A percentile compares a stretch with the other conserved stretches of the same genome.
phyloP scores from a whole-genome alignment of 2,329 filamentous ascomycete species.

The Sclerotinia minor region DNA sequence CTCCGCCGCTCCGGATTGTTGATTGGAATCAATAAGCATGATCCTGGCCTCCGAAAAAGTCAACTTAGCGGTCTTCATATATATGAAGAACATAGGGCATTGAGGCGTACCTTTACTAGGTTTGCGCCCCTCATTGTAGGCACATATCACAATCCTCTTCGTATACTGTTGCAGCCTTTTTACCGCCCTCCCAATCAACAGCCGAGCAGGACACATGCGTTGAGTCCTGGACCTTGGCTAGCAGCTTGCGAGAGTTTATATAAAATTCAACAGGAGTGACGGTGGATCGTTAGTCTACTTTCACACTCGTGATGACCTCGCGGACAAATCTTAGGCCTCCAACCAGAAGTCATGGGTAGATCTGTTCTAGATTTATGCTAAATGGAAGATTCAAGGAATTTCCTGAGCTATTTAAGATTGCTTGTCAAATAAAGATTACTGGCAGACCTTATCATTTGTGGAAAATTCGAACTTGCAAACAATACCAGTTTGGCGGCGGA shows the following conservation, averaged over 20 bases:
- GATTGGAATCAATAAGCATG: neutral
- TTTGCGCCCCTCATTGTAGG: neutral
- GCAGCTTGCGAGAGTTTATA: neutral
- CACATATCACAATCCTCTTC: neutral
- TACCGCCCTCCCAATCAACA: constrained; percentile 6
- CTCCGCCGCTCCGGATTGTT: neutral
- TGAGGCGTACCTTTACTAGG: neutral
- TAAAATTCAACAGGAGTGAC: neutral
- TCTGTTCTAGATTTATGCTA: constrained; percentile 11
- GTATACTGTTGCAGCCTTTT: neutral
- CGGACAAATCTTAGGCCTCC: constrained; percentile 14
- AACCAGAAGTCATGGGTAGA: constrained; percentile 5
- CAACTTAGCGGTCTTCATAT: neutral
- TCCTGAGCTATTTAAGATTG: neutral
- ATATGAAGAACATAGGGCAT: neutral
- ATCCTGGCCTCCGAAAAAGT: neutral
- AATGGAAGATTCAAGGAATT: constrained; percentile 3
- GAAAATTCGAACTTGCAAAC: neutral
- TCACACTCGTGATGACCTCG: constrained; percentile 2
- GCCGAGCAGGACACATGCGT: neutral
- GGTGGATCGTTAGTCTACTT: neutral
- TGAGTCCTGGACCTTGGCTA: constrained; percentile 9
- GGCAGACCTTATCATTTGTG: neutral
- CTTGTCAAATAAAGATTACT: neutral
- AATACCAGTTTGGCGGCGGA: neutral